These are phyloP conservation scores for Kodamaea arcana DNA, from an alignment of 1,139 yeast species.

Conservation along the genomic window DNA sequence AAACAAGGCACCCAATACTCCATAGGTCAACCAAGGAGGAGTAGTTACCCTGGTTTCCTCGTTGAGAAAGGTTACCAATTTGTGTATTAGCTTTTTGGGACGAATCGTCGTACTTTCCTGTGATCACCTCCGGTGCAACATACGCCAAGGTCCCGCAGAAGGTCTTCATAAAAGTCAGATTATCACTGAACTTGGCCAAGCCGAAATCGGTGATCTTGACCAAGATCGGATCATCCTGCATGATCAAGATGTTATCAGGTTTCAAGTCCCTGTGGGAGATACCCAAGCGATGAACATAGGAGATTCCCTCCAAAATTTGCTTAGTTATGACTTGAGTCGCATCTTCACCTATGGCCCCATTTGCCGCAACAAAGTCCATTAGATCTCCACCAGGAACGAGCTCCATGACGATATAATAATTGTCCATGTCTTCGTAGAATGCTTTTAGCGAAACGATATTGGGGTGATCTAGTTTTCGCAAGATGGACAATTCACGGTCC, in stretches of 20 bases:
- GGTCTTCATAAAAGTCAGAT: constrained; percentile 76
- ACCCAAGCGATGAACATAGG: constrained; percentile 82
- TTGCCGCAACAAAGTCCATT: constrained; percentile 92
- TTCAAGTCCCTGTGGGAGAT: constrained; percentile 92
- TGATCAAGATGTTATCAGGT: constrained; percentile 87
- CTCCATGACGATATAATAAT: constrained; percentile 89
- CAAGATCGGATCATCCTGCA: constrained; percentile 84
- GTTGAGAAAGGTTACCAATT: constrained; percentile 7
- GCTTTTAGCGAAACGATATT: constrained; percentile 79
- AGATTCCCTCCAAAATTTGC: constrained; percentile 80
- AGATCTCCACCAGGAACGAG: constrained; percentile 95
- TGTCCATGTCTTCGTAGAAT: constrained; percentile 76
- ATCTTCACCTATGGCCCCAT: constrained; percentile 87
- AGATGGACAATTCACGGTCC: constrained; percentile 76
- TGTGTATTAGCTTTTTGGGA: constrained; percentile 18
- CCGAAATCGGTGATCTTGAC: constrained; percentile 95
- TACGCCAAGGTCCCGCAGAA: constrained; percentile 90
- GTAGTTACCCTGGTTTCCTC: constrained; percentile 52
- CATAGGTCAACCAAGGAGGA: constrained; percentile 91
- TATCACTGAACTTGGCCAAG: constrained; percentile 74
- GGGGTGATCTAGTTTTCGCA: constrained; percentile 75
- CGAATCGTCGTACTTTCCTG: constrained; percentile 52
- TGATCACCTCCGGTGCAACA: constrained; percentile 90
- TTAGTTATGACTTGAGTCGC: constrained; percentile 82
- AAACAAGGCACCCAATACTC: constrained; percentile 84